Evolutionary conservation across 2,329 filamentous ascomycete genomes (phyloP), one percentile per base, ranked within the genome.

Genomic region (Hortaea sp.): DNA sequence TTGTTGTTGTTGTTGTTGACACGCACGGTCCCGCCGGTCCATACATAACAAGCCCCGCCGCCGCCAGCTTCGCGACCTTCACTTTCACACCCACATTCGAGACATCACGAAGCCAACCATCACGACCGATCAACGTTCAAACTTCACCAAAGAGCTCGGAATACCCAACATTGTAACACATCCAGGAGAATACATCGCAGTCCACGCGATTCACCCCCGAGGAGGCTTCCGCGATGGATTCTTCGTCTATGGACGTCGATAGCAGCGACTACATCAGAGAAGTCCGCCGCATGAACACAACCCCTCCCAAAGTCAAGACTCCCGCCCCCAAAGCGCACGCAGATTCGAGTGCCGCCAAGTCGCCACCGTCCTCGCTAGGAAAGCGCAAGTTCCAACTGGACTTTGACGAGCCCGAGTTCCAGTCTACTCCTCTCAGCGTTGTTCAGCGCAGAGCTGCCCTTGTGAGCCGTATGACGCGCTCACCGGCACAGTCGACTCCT

Each of bases 231-330:
- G 20, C 20, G 20, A 44, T 44, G 42, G 42, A 29, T n/a, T 29
- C 30, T 20, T 39, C 42, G 31, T 32, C 32, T 7, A 41, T 45
- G 43, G 43, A 45, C 35, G 12, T 41, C 32, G 43, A 45, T 35
- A 11, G 13, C 37, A 27, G 31, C 43, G 29, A 12, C 35, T 45
- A 45, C 38, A 13, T n/a, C 20, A 20, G 39, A 35, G 32, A 35
- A 9, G n/a, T 35, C 32, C 32, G n/a, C 9, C 32, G 32, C 32
- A 35, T 35, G 32, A 35, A 35, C 32, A n/a, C 7, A n/a, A 35
- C 32, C n/a, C 32, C 32, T 9, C 7, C 32, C n/a, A n/a, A 35
- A 35, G 32, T 35, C 32, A 35, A 35, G 9, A 35, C 32, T 9
- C 32, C 32, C n/a, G 9, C 32, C n/a, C 32, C 32, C 32, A 9